Evolutionary conservation across 1,284 basidiomycete genomes (phyloP).

Genomic region (Naganishia sp.): DNA sequence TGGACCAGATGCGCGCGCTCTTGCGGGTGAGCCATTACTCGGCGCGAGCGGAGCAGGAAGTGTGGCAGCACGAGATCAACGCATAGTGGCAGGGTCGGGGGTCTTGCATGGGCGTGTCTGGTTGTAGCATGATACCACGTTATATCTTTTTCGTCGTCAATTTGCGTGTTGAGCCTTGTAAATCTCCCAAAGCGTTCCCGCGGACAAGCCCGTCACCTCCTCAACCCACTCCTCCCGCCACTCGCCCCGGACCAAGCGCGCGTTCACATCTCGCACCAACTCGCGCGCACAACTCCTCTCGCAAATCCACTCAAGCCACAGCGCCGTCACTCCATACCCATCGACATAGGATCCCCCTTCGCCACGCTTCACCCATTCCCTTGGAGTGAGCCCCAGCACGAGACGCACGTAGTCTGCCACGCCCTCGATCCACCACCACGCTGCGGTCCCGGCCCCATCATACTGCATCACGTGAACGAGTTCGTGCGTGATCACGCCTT

Average conservation of each 20-base stretch:
- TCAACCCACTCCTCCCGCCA: conserved; percentile 33
- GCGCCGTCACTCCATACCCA: conserved; percentile 29
- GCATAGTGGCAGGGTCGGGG: conserved; percentile 20
- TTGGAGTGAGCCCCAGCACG: conserved; percentile 18
- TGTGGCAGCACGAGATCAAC: conserved; percentile 39
- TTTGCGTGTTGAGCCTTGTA: conserved; percentile 28
- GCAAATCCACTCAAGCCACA: conserved; percentile 27
- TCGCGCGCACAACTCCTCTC: conserved; percentile 3
- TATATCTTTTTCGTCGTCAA: neutral
- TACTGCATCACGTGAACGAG: conserved; percentile 32
- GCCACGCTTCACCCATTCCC: conserved; percentile 26
- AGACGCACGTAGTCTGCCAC: conserved; percentile 27
- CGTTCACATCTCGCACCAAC: conserved; percentile 21
- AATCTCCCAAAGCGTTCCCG: conserved; percentile 24
- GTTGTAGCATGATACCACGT: neutral
- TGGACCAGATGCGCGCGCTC: conserved; percentile 37
- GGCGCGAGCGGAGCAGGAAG: conserved; percentile 37
- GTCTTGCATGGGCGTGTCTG: neutral
- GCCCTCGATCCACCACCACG: conserved; percentile 34
- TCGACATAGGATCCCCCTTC: conserved; percentile 17
- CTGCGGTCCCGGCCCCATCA: conserved; percentile 23
- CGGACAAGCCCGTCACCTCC: conserved; percentile 10
- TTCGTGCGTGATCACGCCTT: conserved; percentile 34
- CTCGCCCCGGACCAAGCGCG: neutral
- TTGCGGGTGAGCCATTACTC: conserved; percentile 35